These are phyloP conservation scores for Cladophialophora chaetospira DNA, from an alignment of 2,329 filamentous ascomycete genomes.

Conservation along the genomic window DNA sequence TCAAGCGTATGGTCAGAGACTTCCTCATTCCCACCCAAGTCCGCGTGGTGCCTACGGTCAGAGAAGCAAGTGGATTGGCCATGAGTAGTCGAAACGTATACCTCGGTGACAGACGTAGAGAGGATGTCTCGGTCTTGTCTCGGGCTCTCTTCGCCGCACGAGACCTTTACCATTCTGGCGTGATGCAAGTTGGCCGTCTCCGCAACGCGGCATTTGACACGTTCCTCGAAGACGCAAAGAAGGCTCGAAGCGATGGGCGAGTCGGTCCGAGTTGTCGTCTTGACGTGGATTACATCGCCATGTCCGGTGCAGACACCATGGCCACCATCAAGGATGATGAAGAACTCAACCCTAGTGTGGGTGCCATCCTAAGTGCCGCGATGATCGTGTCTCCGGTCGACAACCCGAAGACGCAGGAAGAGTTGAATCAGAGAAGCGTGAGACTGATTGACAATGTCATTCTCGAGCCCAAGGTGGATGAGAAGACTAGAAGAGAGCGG, in stretches of 20 bases:
- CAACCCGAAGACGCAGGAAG: conserved; percentile 71
- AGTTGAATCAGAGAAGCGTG: conserved; percentile 73
- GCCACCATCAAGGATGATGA: conserved; percentile 78
- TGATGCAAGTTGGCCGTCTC: conserved; percentile 64
- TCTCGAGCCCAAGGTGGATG: conserved; percentile 46
- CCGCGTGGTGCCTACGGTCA: conserved; percentile 70
- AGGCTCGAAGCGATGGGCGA: conserved; percentile 37
- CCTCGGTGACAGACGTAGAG: conserved; percentile 72
- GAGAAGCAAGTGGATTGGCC: conserved; percentile 80
- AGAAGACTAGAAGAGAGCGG: neutral
- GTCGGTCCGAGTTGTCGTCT: conserved; percentile 50
- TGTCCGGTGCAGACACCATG: conserved; percentile 84
- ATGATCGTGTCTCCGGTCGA: conserved; percentile 86
- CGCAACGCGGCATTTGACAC: conserved; percentile 69
- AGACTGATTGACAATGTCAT: conserved; percentile 94
- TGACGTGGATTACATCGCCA: conserved; percentile 88
- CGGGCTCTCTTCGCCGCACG: conserved; percentile 72
- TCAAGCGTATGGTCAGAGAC: conserved; percentile 82
- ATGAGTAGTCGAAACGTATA: conserved; percentile 94
- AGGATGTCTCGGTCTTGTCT: conserved; percentile 71
- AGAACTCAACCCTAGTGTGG: conserved; percentile 66
- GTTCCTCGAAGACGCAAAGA: conserved; percentile 43
- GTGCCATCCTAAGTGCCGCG: conserved; percentile 85
- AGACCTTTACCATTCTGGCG: conserved; percentile 60
- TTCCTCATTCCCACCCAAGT: conserved; percentile 79